phyloP scores from a whole-genome alignment of 768 basidiomycete species.

The Rhizopogon salebrosus region DNA sequence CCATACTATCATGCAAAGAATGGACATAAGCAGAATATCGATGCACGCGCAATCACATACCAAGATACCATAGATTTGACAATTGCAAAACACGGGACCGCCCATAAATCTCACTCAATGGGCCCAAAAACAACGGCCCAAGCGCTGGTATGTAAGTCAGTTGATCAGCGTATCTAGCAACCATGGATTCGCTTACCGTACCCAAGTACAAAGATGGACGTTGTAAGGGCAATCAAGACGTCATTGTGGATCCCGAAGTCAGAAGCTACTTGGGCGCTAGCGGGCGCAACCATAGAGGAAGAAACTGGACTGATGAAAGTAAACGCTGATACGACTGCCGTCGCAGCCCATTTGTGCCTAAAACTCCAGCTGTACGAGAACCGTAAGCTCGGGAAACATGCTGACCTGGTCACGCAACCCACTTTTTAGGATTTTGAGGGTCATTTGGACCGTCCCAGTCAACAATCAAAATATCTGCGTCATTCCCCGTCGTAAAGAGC shows the following conservation, averaged over 20 bases:
- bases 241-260: conserved; percentile 51
- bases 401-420: conserved; percentile 1
- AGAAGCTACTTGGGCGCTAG: conserved; percentile 41
- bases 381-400: no score
- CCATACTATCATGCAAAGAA: conserved; percentile 46
- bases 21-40: no score
- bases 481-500: background rate
- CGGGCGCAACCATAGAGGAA: conserved; percentile 73
- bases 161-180: background rate
- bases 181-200: conserved; percentile 38
- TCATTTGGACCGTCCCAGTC: conserved; percentile 57
- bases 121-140: conserved; percentile 42
- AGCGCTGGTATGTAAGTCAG: conserved; percentile 2
- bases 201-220: conserved; percentile 54
- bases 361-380: conserved; percentile 44
- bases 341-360: conserved; percentile 58
- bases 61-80: conserved; percentile 62
- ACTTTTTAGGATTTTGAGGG: conserved; percentile 51
- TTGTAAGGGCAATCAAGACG: conserved; percentile 50
- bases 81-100: conserved; percentile 55
- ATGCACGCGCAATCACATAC: no score
- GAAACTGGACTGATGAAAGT: conserved; percentile 67
- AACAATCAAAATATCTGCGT: conserved; percentile 25
- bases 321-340: conserved; percentile 56
- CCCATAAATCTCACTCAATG: conserved; percentile 69